These are phyloP conservation scores for Phaeophleospora eucalypticola DNA, from an alignment of 2,329 filamentous ascomycete species.

Conservation along the genomic window DNA sequence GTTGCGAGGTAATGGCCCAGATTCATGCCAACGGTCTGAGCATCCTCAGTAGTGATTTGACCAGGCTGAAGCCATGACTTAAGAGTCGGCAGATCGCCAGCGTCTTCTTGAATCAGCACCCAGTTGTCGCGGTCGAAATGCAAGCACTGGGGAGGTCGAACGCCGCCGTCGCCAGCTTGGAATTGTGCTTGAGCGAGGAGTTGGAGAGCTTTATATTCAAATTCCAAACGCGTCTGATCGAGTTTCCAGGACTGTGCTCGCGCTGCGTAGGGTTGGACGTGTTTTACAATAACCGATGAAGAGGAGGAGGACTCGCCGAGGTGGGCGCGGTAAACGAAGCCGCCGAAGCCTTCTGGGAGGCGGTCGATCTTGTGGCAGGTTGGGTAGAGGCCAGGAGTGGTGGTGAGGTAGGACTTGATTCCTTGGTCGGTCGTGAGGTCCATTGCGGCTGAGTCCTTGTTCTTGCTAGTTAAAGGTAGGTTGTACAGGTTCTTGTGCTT, in stretches of 20 bases:
- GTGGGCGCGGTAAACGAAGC: slow-evolving; percentile 7
- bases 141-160: slow-evolving; percentile 2
- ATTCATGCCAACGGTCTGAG: slow-evolving; percentile 4
- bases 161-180: background rate
- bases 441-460: slow-evolving; percentile 3
- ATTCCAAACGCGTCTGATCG: slow-evolving; percentile 6
- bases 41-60: background rate
- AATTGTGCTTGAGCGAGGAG: background rate
- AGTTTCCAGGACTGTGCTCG: slow-evolving; percentile 5
- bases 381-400: slow-evolving; percentile 1
- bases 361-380: slow-evolving; percentile 5
- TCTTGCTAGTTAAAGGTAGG: no score
- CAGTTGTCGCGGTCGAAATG: slow-evolving; percentile 1
- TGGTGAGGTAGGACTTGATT: slow-evolving; percentile 6
- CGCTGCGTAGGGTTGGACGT: slow-evolving; percentile 6
- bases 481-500: no score
- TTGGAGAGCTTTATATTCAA: slow-evolving; percentile 2
- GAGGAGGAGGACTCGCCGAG: background rate
- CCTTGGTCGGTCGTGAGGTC: slow-evolving; percentile 7
- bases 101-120: slow-evolving; percentile 12
- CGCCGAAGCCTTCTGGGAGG: slow-evolving; percentile 4
- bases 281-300: slow-evolving; percentile 7
- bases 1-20: slow-evolving; percentile 16
- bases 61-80: slow-evolving; percentile 13
- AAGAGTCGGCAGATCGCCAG: slow-evolving; percentile 9